Base-by-base conservation (phyloP, 2,329 filamentous ascomycete species). In the Dactylonectria macrodidyma region DNA sequence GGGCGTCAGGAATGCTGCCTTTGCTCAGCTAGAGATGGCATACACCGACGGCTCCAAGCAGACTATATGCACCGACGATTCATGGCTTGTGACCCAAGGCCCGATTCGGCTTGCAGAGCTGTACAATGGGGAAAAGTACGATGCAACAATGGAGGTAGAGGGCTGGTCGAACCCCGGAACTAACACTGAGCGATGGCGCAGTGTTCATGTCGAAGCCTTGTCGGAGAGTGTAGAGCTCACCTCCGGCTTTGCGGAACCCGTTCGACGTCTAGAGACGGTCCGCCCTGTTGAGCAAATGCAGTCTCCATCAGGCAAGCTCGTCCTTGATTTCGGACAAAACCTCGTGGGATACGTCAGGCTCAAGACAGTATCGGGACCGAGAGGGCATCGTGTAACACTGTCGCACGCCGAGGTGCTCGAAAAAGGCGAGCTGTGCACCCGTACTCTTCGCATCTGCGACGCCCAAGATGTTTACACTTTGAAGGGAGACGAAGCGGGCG, bases 311-410 rank as follows among this genome's bases (percentile, higher is more conserved):
- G 51, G 51, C 11, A 54, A 54, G 14, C 30, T 54, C 51, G 38
- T 54, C 12, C 14, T 54, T 8, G 51, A 54, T 22, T 54, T 54
- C 19, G 51, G 51, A 10, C 51, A 54, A 12, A 54, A 54, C 33
- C 16, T 54, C 14, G 51, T 19, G 5, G 51, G 51, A 5, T 11
- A 19, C 7, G 51, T 54, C 6, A 16, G 51, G 10, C 14, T 54
- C 14, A 36, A 38, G 14, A 19, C 19, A 7, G 12, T 54, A 5
- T 7, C 6, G 4, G 33, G 33, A 11, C 14, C 51, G 3, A 19
- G 3, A 3, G 51, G 51, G 2, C 6, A 19, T 11, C 9, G 10
- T 22, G 51, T 54, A 5, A 36, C n/a, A n/a, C 14, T 54, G 8
- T 19, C 12, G 26, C 30, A 36, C 51, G 51, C 51, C 3, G 51